These are phyloP conservation scores for Cytospora chrysosperma DNA, from an alignment of 2,329 filamentous ascomycete species.

Conservation along the genomic window DNA sequence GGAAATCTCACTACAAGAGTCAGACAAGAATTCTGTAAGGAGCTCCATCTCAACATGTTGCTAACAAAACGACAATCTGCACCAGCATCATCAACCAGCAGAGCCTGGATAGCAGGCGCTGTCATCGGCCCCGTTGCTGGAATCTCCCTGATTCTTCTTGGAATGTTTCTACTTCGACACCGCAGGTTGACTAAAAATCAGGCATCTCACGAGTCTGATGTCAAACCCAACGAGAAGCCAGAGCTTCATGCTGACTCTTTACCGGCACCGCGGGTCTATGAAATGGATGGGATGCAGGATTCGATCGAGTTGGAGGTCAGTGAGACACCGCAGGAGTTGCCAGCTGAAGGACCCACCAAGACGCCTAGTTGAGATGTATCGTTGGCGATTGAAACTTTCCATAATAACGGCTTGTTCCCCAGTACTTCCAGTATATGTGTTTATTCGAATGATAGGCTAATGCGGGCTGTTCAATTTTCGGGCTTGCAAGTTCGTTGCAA, in stretches of 20 bases:
- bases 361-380: not conserved
- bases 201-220: not conserved
- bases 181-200: not conserved
- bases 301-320: not conserved
- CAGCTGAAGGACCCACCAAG: not conserved
- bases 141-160: not conserved
- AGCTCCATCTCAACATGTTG: no score
- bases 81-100: not conserved
- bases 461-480: no score
- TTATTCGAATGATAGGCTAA: no score
- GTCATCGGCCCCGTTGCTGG: slow-evolving; percentile 1
- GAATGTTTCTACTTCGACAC: not conserved
- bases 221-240: not conserved
- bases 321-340: not conserved
- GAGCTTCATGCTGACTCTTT: slow-evolving; percentile 1
- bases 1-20: not conserved
- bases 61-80: no score
- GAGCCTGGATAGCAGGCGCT: slow-evolving; percentile 15
- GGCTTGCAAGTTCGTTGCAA: no score
- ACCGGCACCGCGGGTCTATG: not conserved
- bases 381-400: not conserved
- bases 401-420: not conserved
- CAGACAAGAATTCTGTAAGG: not conserved
- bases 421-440: no score
- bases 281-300: not conserved